These are phyloP conservation scores for Aspergillus panamensis DNA, from an alignment of 495 filamentous ascomycete genomes.

Conservation along the genomic window DNA sequence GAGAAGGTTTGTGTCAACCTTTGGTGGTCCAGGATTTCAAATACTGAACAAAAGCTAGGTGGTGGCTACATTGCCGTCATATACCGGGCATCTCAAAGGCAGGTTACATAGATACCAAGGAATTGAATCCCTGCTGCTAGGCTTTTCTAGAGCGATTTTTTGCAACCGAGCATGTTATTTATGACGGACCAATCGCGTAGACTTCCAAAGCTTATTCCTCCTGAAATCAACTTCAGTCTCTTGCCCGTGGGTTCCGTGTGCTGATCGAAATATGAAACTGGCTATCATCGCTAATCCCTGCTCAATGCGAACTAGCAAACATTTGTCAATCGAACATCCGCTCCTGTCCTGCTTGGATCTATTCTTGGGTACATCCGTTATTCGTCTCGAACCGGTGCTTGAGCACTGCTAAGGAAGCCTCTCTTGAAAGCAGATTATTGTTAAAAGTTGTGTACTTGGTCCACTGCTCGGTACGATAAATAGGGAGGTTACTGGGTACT, in stretches of 20 bases:
- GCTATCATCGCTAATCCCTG: neutral
- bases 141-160: neutral
- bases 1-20: neutral
- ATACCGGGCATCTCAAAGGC: neutral
- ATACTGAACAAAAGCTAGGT: neutral
- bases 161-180: neutral
- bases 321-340: neutral
- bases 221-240: neutral
- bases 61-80: neutral
- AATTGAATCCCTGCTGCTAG: neutral
- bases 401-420: neutral
- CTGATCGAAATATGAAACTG: neutral
- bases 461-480: neutral
- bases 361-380: neutral
- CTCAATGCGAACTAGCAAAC: neutral
- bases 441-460: neutral
- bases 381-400: too few relatives aligned
- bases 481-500: neutral
- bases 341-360: neutral
- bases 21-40: neutral
- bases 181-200: neutral
- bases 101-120: neutral
- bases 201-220: neutral
- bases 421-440: neutral
- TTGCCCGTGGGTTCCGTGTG: neutral